Evolutionary conservation across 73 alveolate genomes (phyloP), one percentile per base, ranked within the genome.

Genomic region (Symbiodinium natans): DNA sequence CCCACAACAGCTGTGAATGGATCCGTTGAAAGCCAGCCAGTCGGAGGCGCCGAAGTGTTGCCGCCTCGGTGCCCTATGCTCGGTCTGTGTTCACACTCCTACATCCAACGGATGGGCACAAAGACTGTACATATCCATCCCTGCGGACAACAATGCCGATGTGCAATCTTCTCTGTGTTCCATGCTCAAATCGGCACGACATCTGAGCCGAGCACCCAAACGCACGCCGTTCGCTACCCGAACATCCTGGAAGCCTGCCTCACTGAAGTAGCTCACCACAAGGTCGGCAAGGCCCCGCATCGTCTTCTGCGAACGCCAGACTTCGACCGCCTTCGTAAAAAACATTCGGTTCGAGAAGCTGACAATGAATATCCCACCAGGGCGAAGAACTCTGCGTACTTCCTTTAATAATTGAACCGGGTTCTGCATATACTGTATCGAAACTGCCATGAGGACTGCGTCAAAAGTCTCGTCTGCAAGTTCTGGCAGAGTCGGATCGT

Each of bases 291-390:
- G 84, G 84, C 84, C 89, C 17, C 48, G 74, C 87, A 89, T 89
- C 27, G 36, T 68, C 39, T 63, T 46, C 75, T 89, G 96, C 17
- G 96, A 41, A 7, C 96, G 96, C 96, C 96, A 89, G 31, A 42
- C 75, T 31, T 89, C 96, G 29, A 71, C 75, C 56, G 92, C 98
- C 68, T 92, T 92, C 19, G 98, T 92, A 52, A 92, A 92, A 89
- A 92, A 92, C 98, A 92, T 92, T 40, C 98, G 98, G 68, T 92
- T 92, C 82, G 98, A 92, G 92, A 92, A 92, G 77, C 98, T 92
- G 36, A 92, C 98, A 25, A 92, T 92, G 56, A 80, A 34, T 7
- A 25, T 54, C 19, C 98, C 98, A 36, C 92, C 98, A 7, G 97
- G 88, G 8, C 75, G 68, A 40, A 40, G 31, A 21, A 41, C 92